Conservation (phyloP, 352 stramenopile genomes). For the Phytophthora sp. region DNA sequence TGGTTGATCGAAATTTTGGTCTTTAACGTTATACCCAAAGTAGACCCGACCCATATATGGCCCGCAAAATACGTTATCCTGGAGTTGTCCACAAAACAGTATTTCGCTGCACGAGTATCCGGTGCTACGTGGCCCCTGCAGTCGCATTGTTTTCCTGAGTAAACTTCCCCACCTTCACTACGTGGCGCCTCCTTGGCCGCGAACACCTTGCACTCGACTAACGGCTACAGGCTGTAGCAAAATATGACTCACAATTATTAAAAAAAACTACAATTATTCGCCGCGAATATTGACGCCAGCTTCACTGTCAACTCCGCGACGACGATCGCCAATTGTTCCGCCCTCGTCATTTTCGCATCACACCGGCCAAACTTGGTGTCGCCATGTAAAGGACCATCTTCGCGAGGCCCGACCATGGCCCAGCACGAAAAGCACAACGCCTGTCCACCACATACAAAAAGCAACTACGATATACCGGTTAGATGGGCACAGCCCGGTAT, state of each 20-base stretch:
- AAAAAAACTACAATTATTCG: no score
- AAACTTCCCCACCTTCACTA: constrained; percentile 21
- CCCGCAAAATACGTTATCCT: no score
- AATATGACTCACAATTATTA: neutral
- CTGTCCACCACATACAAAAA: constrained; percentile 26
- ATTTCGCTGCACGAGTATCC: constrained; percentile 37
- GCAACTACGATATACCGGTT: constrained; percentile 17
- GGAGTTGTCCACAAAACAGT: constrained; percentile 19
- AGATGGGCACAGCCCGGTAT: constrained; percentile 6
- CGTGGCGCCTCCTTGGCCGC: constrained; percentile 7
- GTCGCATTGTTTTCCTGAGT: constrained; percentile 26
- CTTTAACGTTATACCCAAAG: no score
- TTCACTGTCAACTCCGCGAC: constrained; percentile 5
- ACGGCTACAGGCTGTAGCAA: neutral
- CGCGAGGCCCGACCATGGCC: neutral
- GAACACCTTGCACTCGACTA: neutral
- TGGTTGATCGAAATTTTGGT: no score
- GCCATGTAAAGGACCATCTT: constrained; percentile 31
- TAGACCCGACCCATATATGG: no score
- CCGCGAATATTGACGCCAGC: no score
- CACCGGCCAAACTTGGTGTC: constrained; percentile 19
- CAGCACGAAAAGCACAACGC: constrained; percentile 5
- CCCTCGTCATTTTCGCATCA: constrained; percentile 30
- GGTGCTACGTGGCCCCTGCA: constrained; percentile 25
- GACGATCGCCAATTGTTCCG: constrained; percentile 17